Percentiles rank a stretch among this genome's conserved stretches.
These are phyloP conservation scores for Tolypocladium nubicola DNA, from an alignment of 2,329 filamentous ascomycete genomes.

Conservation along the genomic window DNA sequence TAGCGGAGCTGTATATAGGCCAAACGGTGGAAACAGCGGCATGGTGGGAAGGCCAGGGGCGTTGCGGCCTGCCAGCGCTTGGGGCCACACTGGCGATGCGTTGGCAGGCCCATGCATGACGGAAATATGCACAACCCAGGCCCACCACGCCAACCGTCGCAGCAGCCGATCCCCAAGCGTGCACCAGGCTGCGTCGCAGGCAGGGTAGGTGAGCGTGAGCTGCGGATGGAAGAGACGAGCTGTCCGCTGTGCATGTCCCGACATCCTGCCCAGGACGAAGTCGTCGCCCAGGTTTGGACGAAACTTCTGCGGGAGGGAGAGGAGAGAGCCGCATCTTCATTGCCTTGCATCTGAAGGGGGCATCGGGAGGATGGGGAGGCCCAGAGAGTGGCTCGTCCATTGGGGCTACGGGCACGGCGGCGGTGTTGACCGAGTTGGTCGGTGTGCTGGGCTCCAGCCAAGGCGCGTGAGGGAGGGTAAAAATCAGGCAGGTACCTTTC, in stretches of 20 bases:
- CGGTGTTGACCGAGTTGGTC: slow-evolving; percentile 6
- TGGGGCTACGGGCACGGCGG: neutral
- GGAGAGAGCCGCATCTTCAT: neutral
- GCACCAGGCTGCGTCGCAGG: neutral
- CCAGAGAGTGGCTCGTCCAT: neutral
- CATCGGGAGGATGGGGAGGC: neutral
- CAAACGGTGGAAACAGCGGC: slow-evolving; percentile 12
- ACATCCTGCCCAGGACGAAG: neutral
- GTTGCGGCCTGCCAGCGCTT: slow-evolving; percentile 11
- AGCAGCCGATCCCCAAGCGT: slow-evolving; percentile 6
- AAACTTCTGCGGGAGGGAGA: neutral
- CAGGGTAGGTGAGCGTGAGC: neutral
- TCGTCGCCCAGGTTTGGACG: neutral
- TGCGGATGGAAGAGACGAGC: neutral
- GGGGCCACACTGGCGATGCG: slow-evolving; percentile 26
- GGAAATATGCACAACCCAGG: slow-evolving; percentile 36
- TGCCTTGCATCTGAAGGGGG: neutral
- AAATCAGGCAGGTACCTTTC: slow-evolving; percentile 12
- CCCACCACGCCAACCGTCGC: slow-evolving; percentile 7
- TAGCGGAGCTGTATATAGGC: slow-evolving; percentile 22
- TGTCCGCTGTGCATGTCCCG: neutral
- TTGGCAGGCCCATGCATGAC: slow-evolving; percentile 43
- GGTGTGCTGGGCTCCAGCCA: slow-evolving; percentile 1
- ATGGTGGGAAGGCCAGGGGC: slow-evolving; percentile 10
- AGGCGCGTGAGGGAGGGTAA: slow-evolving; percentile 8